These are phyloP conservation scores for Senna siamea DNA, from an alignment of 306 rosid species.

Conservation along the genomic window DNA sequence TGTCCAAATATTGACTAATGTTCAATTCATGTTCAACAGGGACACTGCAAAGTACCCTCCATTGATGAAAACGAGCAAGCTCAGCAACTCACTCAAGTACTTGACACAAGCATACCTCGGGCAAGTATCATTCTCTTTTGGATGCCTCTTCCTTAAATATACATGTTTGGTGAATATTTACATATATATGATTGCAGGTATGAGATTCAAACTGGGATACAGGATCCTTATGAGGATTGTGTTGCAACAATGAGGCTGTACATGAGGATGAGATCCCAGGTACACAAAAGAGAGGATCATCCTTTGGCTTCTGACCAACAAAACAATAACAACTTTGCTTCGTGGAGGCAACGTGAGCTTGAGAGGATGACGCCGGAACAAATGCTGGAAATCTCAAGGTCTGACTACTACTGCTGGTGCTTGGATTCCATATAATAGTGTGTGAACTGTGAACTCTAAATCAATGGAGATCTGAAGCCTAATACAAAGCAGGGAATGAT, in stretches of 20 bases:
- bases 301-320: slow-evolving; percentile 78
- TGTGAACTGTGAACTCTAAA: not conserved
- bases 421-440: too few species aligned
- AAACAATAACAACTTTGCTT: slow-evolving; percentile 72
- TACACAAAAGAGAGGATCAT: slow-evolving; percentile 59
- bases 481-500: slow-evolving; percentile 2
- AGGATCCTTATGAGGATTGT: slow-evolving; percentile 89
- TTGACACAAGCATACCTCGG: slow-evolving; percentile 90
- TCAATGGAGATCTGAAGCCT: slow-evolving; percentile 14
- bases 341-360: slow-evolving; percentile 75
- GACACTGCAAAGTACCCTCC: slow-evolving; percentile 97
- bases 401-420: slow-evolving; percentile 98
- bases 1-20: too few species aligned
- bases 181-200: slow-evolving; percentile 51
- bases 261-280: slow-evolving; percentile 78
- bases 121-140: slow-evolving; percentile 48
- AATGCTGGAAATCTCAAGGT: slow-evolving; percentile 78
- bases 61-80: slow-evolving; percentile 94
- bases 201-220: slow-evolving; percentile 85
- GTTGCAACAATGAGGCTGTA: slow-evolving; percentile 84
- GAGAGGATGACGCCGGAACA: slow-evolving; percentile 89
- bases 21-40: too few species aligned
- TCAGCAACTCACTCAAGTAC: slow-evolving; percentile 91
- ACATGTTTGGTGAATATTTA: not conserved
- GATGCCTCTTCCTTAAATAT: not conserved